Percentiles rank a stretch among this genome's conserved stretches.
Conservation (phyloP, 192 early-diverging fungal species). For the Polychytrium aggregatum region DNA sequence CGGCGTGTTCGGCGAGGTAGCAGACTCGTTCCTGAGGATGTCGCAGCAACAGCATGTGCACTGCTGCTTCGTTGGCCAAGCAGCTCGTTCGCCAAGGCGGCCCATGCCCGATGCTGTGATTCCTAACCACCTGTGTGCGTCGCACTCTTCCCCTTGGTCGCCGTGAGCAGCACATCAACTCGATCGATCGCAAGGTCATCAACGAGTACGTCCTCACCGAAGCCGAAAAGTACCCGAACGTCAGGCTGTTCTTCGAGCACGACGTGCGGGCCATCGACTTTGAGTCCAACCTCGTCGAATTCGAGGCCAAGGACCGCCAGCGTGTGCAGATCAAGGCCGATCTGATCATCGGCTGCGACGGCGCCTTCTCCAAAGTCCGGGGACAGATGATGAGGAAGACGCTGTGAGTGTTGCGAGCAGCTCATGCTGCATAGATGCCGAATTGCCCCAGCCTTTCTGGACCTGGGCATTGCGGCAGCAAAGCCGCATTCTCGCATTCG, state of each 20-base stretch:
- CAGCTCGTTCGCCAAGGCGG: no score
- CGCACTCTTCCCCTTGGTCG: not conserved
- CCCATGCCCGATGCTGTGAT: no score
- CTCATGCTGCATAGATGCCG: no score
- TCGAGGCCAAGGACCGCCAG: no score
- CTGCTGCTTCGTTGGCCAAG: no score
- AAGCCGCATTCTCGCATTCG: no score
- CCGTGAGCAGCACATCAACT: conserved; percentile 71
- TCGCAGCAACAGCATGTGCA: no score
- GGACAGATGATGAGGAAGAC: conserved; percentile 67
- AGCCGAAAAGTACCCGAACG: conserved; percentile 54
- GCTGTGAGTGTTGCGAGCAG: conserved; percentile 27
- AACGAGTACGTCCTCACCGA: conserved; percentile 70
- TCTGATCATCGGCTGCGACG: conserved; percentile 82
- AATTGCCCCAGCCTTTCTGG: no score
- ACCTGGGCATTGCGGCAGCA: no score
- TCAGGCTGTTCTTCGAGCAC: conserved; percentile 68
- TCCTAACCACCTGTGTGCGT: not conserved
- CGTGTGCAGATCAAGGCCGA: no score
- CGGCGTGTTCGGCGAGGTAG: conserved; percentile 74
- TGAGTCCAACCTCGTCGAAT: conserved; percentile 56
- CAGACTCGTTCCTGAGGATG: no score
- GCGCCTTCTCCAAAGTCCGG: conserved; percentile 71
- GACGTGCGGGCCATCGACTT: conserved; percentile 59
- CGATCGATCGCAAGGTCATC: conserved; percentile 72